phyloP scores from a whole-genome alignment of 1,284 basidiomycete genomes.

The Moesziomyces sp. region DNA sequence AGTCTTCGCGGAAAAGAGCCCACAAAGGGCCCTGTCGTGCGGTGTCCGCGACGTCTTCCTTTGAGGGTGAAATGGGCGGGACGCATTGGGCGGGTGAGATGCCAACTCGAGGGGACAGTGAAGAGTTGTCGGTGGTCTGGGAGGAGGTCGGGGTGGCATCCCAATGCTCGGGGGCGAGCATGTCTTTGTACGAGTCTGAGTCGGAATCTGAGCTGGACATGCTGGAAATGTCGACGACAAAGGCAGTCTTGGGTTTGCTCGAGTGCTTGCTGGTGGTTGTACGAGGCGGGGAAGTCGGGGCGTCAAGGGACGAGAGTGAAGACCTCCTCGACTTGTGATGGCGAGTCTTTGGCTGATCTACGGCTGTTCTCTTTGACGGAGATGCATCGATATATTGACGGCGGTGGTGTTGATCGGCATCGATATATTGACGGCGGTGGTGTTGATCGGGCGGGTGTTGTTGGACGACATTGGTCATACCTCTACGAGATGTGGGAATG shows the following conservation, averaged over 20 bases:
- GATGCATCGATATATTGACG: neutral
- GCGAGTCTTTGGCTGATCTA: neutral
- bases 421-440: neutral
- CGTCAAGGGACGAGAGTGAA: neutral
- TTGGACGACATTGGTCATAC: no score
- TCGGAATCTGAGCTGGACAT: constrained; percentile 14
- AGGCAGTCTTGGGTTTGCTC: neutral
- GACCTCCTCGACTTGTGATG: neutral
- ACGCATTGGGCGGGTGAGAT: neutral
- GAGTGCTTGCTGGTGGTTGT: neutral
- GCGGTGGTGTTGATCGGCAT: neutral
- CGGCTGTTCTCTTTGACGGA: neutral
- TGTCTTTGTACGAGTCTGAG: constrained; percentile 10
- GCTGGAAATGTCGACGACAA: constrained; percentile 8
- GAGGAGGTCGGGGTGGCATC: constrained; percentile 15
- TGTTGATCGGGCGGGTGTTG: neutral
- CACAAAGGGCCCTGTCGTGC: neutral
- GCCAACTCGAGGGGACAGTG: constrained; percentile 1
- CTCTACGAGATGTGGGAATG: no score
- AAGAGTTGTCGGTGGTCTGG: neutral
- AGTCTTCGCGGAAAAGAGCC: constrained; percentile 8
- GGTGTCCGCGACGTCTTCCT: neutral
- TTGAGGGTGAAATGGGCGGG: neutral
- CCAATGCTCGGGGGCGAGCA: neutral
- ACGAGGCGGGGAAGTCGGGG: neutral